Conservation (phyloP, 208 protist genomes). For the Crithidia expoeki region DNA sequence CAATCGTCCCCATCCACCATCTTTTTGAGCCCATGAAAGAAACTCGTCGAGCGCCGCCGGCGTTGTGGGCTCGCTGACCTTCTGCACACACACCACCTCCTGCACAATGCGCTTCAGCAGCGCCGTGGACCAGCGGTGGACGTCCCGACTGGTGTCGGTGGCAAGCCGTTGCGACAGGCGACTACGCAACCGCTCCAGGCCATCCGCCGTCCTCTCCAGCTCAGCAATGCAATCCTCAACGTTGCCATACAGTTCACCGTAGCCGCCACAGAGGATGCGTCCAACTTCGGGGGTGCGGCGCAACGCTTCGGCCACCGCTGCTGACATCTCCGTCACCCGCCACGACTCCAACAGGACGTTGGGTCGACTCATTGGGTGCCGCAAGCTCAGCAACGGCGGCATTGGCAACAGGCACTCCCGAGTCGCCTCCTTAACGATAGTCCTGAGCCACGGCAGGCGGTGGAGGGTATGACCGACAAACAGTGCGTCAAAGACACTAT, state of each 20-base stretch:
- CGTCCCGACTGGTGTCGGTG: conserved; percentile 60
- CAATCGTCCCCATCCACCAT: conserved; percentile 29
- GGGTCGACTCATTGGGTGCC: conserved; percentile 23
- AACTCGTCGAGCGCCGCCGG: conserved; percentile 28
- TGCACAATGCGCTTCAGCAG: conserved; percentile 49
- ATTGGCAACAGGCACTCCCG: conserved; percentile 38
- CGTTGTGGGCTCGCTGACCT: conserved; percentile 28
- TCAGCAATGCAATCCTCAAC: conserved; percentile 48
- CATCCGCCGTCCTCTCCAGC: conserved; percentile 39
- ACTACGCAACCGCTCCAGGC: conserved; percentile 69
- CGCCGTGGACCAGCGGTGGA: conserved; percentile 47
- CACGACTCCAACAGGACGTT: conserved; percentile 53
- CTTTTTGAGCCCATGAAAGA: conserved; percentile 35
- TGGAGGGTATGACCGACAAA: conserved; percentile 48
- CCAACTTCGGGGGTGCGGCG: conserved; percentile 47
- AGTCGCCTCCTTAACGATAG: conserved; percentile 47
- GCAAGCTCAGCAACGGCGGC: conserved; percentile 42
- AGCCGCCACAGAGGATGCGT: conserved; percentile 55
- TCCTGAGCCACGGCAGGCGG: conserved; percentile 68
- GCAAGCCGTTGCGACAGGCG: conserved; percentile 64
- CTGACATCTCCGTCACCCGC: conserved; percentile 38
- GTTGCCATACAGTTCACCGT: conserved; percentile 67
- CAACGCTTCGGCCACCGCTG: conserved; percentile 40
- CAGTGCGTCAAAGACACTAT: conserved; percentile 60
- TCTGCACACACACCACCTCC: conserved; percentile 53